Evolutionary conservation across 352 stramenopile species (phyloP).

Genomic region (Globisporangium emineosum): DNA sequence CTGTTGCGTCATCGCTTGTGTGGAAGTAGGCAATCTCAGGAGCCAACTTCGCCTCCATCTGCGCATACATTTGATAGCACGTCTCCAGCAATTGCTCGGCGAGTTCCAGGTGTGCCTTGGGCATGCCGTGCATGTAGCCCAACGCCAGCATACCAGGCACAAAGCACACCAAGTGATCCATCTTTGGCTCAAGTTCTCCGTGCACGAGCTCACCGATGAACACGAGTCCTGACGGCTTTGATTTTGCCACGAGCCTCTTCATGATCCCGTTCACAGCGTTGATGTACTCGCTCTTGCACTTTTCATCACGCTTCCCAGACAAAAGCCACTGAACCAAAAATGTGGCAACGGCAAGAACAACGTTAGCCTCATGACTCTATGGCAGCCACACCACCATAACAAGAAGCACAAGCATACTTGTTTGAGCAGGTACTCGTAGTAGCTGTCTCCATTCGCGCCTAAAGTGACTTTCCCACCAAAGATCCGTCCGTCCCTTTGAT

Average conservation of each 20-base stretch:
- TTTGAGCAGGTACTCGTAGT: slow-evolving; percentile 86
- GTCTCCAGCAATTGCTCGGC: slow-evolving; percentile 78
- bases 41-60: slow-evolving; percentile 78
- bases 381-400: background rate
- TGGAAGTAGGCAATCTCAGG: slow-evolving; percentile 86
- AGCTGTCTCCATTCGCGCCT: slow-evolving; percentile 76
- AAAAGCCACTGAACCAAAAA: slow-evolving; percentile 69
- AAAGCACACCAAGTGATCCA: slow-evolving; percentile 92
- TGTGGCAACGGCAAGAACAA: background rate
- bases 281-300: slow-evolving; percentile 67
- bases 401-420: slow-evolving; percentile 36
- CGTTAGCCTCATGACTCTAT: background rate
- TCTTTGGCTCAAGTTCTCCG: slow-evolving; percentile 55
- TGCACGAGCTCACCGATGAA: slow-evolving; percentile 72
- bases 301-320: slow-evolving; percentile 68
- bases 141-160: slow-evolving; percentile 86
- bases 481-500: slow-evolving; percentile 37
- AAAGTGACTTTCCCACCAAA: slow-evolving; percentile 56
- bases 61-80: slow-evolving; percentile 87
- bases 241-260: slow-evolving; percentile 47
- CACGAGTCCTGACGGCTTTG: slow-evolving; percentile 51
- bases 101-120: slow-evolving; percentile 56
- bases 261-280: slow-evolving; percentile 63
- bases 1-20: slow-evolving; percentile 39
- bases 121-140: slow-evolving; percentile 70